Base-by-base conservation (phyloP, 768 basidiomycete genomes). In the Russula sp. region DNA sequence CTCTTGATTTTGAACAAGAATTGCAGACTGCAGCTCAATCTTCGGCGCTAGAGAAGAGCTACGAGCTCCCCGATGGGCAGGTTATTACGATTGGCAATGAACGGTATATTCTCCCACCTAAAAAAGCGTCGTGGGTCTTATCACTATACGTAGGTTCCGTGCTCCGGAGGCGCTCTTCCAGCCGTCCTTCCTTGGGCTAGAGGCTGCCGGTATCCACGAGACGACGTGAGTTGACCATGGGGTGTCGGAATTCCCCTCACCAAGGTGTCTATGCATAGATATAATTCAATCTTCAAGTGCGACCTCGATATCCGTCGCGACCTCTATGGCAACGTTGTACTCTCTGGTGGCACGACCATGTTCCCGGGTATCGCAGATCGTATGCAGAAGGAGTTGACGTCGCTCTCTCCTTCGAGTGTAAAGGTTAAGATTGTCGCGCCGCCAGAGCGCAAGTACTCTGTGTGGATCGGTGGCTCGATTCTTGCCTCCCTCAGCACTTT, bases 301-400 rank as follows among this genome's bases (percentile, higher is more conserved):
- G 89, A 92, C 76, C 78, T 90, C 55, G 87, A 96, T 76, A 88
- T 93, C 73, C 85, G 89, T 77, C 88, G 89, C 72, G 85, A 85
- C 64, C 77, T 86, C 56, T 87, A 84, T 76, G 88, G 88, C 68
- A 92, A 91, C 78, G 84, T 92, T 67, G 89, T 92, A 59, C 82
- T 93, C 64, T 90, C 89, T 55, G 81, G 80, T 67, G 80, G 80
- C 69, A 71, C 63, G 13, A 69, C 68, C 40, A 94, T 95, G 92
- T 94, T 93, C 89, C 87, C 90, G 69, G 94, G 92, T 80, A 94
- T 96, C 70, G 85, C 92, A 68, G 93, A 95, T 77, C 88, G 94
- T 71, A 91, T 96, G 90, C 89, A 92, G 76, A 93, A 93, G 82
- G 93, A 95, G 78, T 79, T 96, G 74, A 89, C 88, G 27, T 80